A percentile compares a stretch with the other conserved stretches of the same genome.
Conservation (phyloP, 2,329 filamentous ascomycete genomes). For the Chaetomium sp. region DNA sequence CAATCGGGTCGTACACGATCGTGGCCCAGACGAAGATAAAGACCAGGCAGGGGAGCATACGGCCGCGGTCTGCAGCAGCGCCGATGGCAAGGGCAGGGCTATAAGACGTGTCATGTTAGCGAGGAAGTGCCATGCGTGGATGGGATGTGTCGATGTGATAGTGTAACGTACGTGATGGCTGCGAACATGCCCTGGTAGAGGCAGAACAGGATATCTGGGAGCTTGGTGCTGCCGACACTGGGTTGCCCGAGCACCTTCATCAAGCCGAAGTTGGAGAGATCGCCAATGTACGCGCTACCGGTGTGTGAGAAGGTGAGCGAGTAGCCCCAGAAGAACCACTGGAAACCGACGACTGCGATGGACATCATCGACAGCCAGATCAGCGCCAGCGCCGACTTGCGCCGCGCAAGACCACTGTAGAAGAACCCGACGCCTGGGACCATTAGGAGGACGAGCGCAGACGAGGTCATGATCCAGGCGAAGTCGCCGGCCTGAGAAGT, state of each 20-base stretch:
- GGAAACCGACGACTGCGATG: slow-evolving; percentile 71
- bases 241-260: slow-evolving; percentile 69
- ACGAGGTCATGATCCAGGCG: slow-evolving; percentile 69
- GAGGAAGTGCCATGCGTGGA: not conserved
- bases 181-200: slow-evolving; percentile 89
- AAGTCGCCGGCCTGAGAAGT: slow-evolving; percentile 64
- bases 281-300: slow-evolving; percentile 70
- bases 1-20: slow-evolving; percentile 65
- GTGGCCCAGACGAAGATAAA: slow-evolving; percentile 68
- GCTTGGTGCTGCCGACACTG: slow-evolving; percentile 61
- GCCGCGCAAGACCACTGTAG: slow-evolving; percentile 82
- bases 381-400: slow-evolving; percentile 81
- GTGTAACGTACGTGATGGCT: slow-evolving; percentile 58
- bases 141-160: not conserved
- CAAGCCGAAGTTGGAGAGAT: slow-evolving; percentile 75
- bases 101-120: not conserved
- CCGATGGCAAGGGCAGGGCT: slow-evolving; percentile 54
- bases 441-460: slow-evolving; percentile 83
- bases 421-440: slow-evolving; percentile 92
- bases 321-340: slow-evolving; percentile 97
- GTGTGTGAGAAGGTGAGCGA: slow-evolving; percentile 77
- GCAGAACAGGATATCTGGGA: slow-evolving; percentile 79
- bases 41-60: slow-evolving; percentile 53
- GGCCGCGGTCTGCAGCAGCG: slow-evolving; percentile 54
- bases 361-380: slow-evolving; percentile 82